A percentile compares a stretch with the other conserved stretches of the same genome.
These are phyloP conservation scores for Byssothecium circinans DNA, from an alignment of 2,329 filamentous ascomycete species.

Conservation along the genomic window DNA sequence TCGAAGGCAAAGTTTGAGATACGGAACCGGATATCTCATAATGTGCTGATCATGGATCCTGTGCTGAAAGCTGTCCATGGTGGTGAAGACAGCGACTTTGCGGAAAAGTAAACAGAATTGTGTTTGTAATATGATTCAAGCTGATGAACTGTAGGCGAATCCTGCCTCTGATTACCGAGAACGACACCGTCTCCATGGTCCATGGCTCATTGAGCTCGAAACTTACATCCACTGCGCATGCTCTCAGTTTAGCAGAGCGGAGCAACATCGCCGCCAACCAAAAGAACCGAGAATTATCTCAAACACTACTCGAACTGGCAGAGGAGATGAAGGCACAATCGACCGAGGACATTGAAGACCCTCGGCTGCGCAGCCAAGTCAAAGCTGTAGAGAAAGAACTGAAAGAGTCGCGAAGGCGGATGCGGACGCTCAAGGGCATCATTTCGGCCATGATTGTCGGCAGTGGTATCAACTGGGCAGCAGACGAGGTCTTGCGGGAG, in stretches of 20 bases:
- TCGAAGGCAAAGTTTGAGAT: conserved; percentile 70
- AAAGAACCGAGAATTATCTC: conserved; percentile 65
- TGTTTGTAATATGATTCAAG: not conserved
- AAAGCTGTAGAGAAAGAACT: conserved; percentile 61
- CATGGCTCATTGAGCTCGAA: conserved; percentile 63
- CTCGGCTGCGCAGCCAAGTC: conserved; percentile 58
- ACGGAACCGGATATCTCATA: conserved; percentile 68
- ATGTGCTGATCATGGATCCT: conserved; percentile 71
- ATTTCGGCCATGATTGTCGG: conserved; percentile 77
- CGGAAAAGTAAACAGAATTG: conserved; percentile 63
- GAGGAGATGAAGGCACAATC: conserved; percentile 58
- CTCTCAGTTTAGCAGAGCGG: conserved; percentile 60
- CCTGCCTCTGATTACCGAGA: conserved; percentile 64
- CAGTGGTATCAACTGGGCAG: conserved; percentile 80
- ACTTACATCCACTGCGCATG: conserved; percentile 54
- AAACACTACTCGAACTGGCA: conserved; percentile 64
- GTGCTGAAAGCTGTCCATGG: conserved; percentile 76
- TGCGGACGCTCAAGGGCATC: conserved; percentile 75
- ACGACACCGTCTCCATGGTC: conserved; percentile 67
- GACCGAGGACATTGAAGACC: conserved; percentile 58
- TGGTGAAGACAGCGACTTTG: conserved; percentile 62
- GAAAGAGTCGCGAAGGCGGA: conserved; percentile 65
- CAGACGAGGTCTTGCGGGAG: conserved; percentile 66
- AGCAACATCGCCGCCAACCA: conserved; percentile 59
- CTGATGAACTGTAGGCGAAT: conserved; percentile 58